These are phyloP conservation scores for Vickermania ingenoplastis DNA, from an alignment of 208 protist species.

Conservation along the genomic window DNA sequence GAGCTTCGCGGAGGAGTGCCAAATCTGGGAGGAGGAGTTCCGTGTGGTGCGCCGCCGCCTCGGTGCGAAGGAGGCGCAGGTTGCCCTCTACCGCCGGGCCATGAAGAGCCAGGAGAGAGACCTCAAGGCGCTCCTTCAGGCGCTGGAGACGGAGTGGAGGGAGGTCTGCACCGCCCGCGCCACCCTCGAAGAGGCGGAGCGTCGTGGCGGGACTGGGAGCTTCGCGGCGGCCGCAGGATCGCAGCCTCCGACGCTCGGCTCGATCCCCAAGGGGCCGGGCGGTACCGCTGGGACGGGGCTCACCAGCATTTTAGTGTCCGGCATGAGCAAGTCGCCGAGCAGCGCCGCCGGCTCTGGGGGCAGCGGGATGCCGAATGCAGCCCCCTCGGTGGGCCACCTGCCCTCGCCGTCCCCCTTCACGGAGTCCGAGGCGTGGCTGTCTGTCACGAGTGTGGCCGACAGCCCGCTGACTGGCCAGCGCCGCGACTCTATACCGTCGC, in stretches of 20 bases:
- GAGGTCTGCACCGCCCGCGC: not conserved
- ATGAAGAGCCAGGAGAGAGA: slow-evolving; percentile 22
- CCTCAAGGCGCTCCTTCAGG: slow-evolving; percentile 18
- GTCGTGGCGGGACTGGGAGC: too few relatives aligned
- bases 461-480: not conserved
- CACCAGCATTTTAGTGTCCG: too few relatives aligned
- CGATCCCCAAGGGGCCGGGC: not conserved
- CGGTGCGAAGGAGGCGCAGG: slow-evolving; percentile 14
- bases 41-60: slow-evolving; percentile 18
- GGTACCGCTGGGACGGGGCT: not conserved
- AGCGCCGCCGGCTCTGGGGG: too few relatives aligned
- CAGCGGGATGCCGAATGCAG: too few relatives aligned
- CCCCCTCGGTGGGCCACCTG: too few relatives aligned
- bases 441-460: not conserved
- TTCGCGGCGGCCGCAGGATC: too few relatives aligned
- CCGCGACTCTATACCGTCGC: not conserved
- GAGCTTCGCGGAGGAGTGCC: slow-evolving; percentile 42
- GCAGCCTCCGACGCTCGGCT: too few relatives aligned
- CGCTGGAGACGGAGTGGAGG: slow-evolving; percentile 13
- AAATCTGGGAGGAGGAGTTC: slow-evolving; percentile 57
- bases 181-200: not conserved
- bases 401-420: not conserved
- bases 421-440: not conserved
- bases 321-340: too few relatives aligned
- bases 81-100: slow-evolving; percentile 15